Percentiles rank a stretch among this genome's conserved stretches.
phyloP scores from a whole-genome alignment of 1,139 yeast genomes.

The Pneumocystis oryctolagi region DNA sequence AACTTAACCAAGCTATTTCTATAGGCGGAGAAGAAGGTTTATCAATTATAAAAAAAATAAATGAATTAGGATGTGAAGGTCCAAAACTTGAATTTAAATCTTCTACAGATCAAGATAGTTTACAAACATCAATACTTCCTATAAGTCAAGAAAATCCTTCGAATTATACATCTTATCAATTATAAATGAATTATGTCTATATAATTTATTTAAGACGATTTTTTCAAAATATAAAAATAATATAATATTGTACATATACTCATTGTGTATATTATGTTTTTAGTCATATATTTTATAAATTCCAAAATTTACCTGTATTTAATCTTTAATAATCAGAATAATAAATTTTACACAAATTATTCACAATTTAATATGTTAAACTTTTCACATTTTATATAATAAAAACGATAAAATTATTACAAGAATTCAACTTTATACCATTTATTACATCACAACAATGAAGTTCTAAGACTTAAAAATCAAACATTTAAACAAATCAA shows the following conservation, averaged over 20 bases:
- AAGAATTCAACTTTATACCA: neutral
- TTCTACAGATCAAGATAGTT: neutral
- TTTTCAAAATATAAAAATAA: neutral
- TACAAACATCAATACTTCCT: neutral
- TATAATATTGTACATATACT: neutral
- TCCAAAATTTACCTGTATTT: neutral
- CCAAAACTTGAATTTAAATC: neutral
- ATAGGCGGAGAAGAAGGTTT: slow-evolving; percentile 2
- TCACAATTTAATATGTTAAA: neutral
- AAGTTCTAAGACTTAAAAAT: neutral
- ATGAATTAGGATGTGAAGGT: neutral
- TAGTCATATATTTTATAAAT: neutral
- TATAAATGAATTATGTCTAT: neutral
- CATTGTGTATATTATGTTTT: neutral
- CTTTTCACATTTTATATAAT: neutral
- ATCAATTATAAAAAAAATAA: neutral
- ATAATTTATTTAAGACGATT: neutral
- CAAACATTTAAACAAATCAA: neutral
- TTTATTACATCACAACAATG: neutral
- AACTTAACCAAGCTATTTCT: slow-evolving; percentile 29
- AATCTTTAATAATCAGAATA: too few species aligned
- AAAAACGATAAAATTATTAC: neutral
- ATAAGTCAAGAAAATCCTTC: neutral
- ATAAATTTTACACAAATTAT: neutral
- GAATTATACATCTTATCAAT: neutral